Evolutionary conservation across 139 green algal genomes (phyloP).

Genomic region (Haematococcus lacustris): DNA sequence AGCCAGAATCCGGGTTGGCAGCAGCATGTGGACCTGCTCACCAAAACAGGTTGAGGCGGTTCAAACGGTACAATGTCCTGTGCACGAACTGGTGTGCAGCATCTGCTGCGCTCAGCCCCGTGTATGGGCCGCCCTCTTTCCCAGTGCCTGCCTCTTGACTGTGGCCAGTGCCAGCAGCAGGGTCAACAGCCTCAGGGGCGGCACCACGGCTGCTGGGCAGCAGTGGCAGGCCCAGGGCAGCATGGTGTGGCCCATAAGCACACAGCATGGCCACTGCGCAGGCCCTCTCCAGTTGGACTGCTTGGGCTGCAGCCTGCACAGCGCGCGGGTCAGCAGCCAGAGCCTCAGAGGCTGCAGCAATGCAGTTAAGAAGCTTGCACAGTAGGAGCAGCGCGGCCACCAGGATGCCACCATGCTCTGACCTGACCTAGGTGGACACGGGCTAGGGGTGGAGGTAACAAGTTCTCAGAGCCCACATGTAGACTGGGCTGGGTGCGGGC

Average conservation of each 20-base stretch:
- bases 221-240: not conserved
- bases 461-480: conserved; percentile 7
- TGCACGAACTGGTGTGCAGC: conserved; percentile 35
- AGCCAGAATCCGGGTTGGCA: too few relatives aligned
- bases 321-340: not conserved
- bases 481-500: not conserved
- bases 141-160: not conserved
- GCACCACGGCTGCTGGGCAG: not conserved
- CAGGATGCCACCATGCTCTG: too few relatives aligned
- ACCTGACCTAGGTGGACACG: too few relatives aligned
- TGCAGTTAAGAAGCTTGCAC: too few relatives aligned
- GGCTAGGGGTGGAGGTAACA: too few relatives aligned
- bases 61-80: conserved; percentile 51
- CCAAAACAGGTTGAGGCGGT: conserved; percentile 52
- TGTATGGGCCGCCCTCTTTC: not conserved
- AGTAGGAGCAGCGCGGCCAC: too few relatives aligned
- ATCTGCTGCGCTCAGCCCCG: too few relatives aligned
- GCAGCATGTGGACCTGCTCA: too few relatives aligned
- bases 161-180: too few relatives aligned
- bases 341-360: too few relatives aligned
- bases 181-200: too few relatives aligned
- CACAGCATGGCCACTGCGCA: conserved; percentile 6
- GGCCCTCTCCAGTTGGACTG: conserved; percentile 7
- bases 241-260: not conserved
- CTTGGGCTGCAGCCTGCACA: not conserved